phyloP scores from a whole-genome alignment of 148 eudicot species.

The Rhododendron vialii region DNA sequence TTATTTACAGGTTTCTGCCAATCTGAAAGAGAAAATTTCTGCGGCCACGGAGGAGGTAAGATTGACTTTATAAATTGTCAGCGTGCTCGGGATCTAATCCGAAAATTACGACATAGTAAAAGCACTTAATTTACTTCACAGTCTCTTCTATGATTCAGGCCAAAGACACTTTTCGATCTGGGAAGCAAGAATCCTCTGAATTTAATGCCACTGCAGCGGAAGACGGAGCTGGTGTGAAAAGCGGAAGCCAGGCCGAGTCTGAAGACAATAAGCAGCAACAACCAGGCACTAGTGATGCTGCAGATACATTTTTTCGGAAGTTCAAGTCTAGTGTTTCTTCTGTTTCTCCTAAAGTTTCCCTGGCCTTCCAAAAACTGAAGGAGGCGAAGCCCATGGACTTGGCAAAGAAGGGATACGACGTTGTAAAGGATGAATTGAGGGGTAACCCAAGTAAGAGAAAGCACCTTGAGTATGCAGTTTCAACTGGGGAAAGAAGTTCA shows the following conservation, averaged over 20 bases:
- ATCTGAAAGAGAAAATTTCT: constrained; percentile 5
- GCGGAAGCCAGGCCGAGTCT: constrained; percentile 24
- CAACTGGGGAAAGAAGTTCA: constrained; percentile 54
- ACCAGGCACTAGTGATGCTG: constrained; percentile 39
- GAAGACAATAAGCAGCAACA: constrained; percentile 49
- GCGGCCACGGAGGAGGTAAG: constrained; percentile 63
- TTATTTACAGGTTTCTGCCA: constrained; percentile 1
- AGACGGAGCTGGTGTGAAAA: constrained; percentile 19
- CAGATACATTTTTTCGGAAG: constrained; percentile 58
- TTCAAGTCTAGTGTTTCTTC: constrained; percentile 56
- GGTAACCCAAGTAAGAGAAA: constrained; percentile 67
- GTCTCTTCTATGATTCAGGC: constrained; percentile 41
- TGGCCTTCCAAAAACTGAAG: constrained; percentile 71
- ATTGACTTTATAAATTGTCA: neutral
- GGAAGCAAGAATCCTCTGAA: constrained; percentile 55
- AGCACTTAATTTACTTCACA: constrained; percentile 3
- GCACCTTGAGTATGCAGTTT: constrained; percentile 44
- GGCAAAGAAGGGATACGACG: constrained; percentile 73
- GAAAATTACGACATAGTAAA: neutral
- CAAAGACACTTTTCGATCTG: constrained; percentile 57
- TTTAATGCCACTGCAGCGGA: constrained; percentile 25
- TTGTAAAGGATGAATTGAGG: constrained; percentile 81
- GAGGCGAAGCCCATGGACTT: constrained; percentile 77
- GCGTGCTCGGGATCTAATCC: neutral
- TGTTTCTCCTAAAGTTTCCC: constrained; percentile 59